These are phyloP conservation scores for Scytalidium lignicola DNA, from an alignment of 2,329 filamentous ascomycete species.

Conservation along the genomic window DNA sequence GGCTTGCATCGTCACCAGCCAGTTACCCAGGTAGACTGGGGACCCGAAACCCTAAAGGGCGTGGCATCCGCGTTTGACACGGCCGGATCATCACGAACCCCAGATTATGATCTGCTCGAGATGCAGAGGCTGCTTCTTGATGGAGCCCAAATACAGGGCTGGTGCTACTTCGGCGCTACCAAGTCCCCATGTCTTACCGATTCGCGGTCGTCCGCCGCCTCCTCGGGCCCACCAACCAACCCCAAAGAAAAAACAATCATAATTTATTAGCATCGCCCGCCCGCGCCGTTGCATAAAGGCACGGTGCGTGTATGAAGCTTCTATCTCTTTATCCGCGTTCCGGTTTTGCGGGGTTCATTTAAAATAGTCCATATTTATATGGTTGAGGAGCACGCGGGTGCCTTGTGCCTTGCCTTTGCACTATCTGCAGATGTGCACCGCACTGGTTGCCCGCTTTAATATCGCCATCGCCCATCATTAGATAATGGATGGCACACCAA, in stretches of 20 bases:
- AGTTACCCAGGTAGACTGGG: neutral
- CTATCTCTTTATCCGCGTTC: neutral
- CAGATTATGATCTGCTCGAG: neutral
- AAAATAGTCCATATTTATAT: neutral
- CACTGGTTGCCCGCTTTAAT: too few species aligned
- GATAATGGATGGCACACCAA: neutral
- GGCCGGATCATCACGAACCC: neutral
- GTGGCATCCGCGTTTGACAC: neutral
- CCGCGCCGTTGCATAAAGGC: neutral
- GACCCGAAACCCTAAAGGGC: neutral
- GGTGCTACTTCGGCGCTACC: neutral
- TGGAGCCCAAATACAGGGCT: neutral
- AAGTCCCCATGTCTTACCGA: neutral
- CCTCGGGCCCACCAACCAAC: neutral
- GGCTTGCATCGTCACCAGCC: neutral
- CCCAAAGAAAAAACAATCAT: neutral
- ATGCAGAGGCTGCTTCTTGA: neutral
- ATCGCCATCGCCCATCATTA: neutral
- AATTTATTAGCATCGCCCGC: neutral
- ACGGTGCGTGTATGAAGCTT: neutral
- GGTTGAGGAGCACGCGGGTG: neutral
- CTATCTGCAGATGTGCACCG: too few species aligned
- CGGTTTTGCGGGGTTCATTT: neutral
- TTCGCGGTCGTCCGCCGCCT: neutral
- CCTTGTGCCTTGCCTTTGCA: too few species aligned